Percentiles rank a stretch among this genome's conserved stretches.
phyloP scores from a whole-genome alignment of 2,329 filamentous ascomycete species.

The Colletotrichum eleusines region DNA sequence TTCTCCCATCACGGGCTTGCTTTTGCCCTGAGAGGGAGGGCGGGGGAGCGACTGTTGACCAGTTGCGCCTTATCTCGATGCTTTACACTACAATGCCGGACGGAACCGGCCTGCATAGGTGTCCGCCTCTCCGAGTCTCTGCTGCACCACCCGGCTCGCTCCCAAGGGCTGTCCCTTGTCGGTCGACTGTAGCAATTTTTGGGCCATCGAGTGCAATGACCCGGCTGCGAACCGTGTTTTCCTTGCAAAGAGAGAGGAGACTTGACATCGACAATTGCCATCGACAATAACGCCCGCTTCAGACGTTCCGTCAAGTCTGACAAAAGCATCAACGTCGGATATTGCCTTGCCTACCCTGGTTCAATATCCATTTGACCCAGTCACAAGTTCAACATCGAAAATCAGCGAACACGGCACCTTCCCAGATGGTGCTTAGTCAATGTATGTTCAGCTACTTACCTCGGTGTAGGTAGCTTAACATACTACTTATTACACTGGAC shows the following conservation, averaged over 20 bases:
- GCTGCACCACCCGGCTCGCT: conserved; percentile 5
- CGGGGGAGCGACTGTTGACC: too few relatives aligned
- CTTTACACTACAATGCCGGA: neutral
- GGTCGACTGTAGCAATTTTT: conserved; percentile 13
- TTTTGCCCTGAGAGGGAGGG: neutral
- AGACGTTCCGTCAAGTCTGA: neutral
- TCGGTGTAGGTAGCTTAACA: too few relatives aligned
- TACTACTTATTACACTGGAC: too few relatives aligned
- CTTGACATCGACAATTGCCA: conserved; percentile 26
- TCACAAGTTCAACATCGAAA: neutral
- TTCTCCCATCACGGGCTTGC: neutral
- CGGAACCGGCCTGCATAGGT: neutral
- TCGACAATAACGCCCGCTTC: conserved; percentile 13
- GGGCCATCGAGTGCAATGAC: conserved; percentile 27
- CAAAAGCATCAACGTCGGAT: conserved; percentile 24
- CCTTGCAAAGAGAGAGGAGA: conserved; percentile 30
- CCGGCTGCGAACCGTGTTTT: conserved; percentile 22
- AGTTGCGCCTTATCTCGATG: conserved; percentile 5
- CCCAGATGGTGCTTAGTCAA: conserved; percentile 1
- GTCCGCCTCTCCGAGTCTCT: neutral
- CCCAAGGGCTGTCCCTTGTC: conserved; percentile 28
- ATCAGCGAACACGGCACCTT: neutral
- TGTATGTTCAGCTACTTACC: neutral
- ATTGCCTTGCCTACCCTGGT: conserved; percentile 19
- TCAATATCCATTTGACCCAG: neutral